Conservation (phyloP, 768 basidiomycete species). For the Hydnomerulius pinastri region DNA sequence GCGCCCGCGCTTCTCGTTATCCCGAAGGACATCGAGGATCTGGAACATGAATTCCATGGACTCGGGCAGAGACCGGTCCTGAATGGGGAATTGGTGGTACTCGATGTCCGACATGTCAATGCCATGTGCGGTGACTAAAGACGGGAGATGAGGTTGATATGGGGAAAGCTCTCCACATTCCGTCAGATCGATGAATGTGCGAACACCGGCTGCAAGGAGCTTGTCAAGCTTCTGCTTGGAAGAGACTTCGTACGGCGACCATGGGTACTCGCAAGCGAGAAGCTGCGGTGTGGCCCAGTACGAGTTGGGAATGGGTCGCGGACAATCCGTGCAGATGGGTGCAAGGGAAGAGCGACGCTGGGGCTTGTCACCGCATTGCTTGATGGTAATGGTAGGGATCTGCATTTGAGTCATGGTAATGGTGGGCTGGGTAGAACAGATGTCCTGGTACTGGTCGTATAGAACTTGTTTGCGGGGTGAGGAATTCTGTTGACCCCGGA, state of each 20-base stretch:
- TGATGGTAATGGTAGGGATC: conserved; percentile 14
- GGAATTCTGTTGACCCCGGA: not conserved
- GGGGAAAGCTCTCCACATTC: conserved; percentile 75
- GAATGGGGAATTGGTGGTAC: conserved; percentile 80
- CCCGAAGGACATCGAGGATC: conserved; percentile 59
- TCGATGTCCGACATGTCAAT: conserved; percentile 59
- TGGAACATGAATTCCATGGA: conserved; percentile 57
- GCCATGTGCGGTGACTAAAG: conserved; percentile 54
- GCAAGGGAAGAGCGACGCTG: conserved; percentile 22
- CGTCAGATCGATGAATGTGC: conserved; percentile 85
- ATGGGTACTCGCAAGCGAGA: conserved; percentile 83
- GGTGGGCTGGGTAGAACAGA: not conserved
- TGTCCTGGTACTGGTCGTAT: not conserved
- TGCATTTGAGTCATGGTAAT: conserved; percentile 6
- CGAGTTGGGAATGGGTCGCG: conserved; percentile 77
- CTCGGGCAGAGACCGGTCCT: conserved; percentile 67
- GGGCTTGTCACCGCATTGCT: conserved; percentile 1
- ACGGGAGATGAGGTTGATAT: conserved; percentile 56
- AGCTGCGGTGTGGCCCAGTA: conserved; percentile 79
- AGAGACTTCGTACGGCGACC: conserved; percentile 55
- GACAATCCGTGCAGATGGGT: conserved; percentile 15
- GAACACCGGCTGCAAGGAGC: conserved; percentile 68
- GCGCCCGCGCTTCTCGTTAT: conserved; percentile 59
- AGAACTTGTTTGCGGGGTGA: conserved; percentile 9
- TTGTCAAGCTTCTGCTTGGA: conserved; percentile 71